These are phyloP conservation scores for Silene conica DNA, from an alignment of 148 eudicot species.

Conservation along the genomic window DNA sequence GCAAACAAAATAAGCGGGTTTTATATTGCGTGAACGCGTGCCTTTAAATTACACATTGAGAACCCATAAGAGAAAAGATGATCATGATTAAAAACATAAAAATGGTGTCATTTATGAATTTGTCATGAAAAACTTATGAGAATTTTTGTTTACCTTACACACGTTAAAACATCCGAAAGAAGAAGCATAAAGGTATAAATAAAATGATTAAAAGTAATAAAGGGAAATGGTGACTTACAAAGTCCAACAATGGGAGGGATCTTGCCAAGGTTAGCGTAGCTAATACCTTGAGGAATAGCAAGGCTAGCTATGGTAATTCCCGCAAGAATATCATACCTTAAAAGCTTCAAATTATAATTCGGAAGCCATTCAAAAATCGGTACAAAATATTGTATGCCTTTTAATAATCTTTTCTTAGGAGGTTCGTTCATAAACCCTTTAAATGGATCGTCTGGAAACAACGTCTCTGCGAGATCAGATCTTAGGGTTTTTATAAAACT, in stretches of 20 bases:
- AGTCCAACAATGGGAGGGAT: constrained; percentile 81
- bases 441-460: constrained; percentile 87
- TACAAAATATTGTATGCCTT: constrained; percentile 49
- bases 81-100: too few species aligned
- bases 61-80: too few species aligned
- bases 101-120: background rate
- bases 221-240: constrained; percentile 43
- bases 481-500: constrained; percentile 34
- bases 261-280: constrained; percentile 83
- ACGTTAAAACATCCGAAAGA: too few species aligned
- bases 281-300: constrained; percentile 95
- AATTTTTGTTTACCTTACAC: too few species aligned
- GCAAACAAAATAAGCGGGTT: background rate
- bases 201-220: background rate
- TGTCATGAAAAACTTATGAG: too few species aligned
- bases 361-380: constrained; percentile 79
- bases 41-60: background rate
- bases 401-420: constrained; percentile 20
- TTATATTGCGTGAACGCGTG: background rate
- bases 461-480: constrained; percentile 45
- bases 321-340: constrained; percentile 77
- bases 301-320: constrained; percentile 92
- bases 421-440: constrained; percentile 32
- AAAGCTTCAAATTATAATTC: constrained; percentile 34
- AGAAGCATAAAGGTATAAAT: background rate